These are phyloP conservation scores for Fusarium sp. DNA, from an alignment of 2,329 filamentous ascomycete genomes.

Conservation along the genomic window DNA sequence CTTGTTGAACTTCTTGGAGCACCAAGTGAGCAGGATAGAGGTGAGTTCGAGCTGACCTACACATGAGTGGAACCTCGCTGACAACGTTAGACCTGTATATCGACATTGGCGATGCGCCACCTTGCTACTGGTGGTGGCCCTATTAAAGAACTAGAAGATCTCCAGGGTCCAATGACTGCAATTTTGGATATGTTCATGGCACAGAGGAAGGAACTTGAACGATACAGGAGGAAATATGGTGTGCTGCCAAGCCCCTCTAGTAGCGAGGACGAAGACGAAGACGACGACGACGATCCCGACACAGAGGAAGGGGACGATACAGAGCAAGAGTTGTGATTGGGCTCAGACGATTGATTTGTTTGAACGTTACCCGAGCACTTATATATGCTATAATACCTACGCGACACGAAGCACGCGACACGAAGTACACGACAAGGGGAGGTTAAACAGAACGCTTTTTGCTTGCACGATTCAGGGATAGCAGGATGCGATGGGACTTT, in stretches of 20 bases:
- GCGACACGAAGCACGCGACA: constrained; percentile 30
- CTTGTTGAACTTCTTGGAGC: constrained; percentile 88
- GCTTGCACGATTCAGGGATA: neutral
- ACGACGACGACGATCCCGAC: constrained; percentile 25
- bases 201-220: constrained; percentile 70
- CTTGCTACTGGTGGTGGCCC: constrained; percentile 73
- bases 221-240: constrained; percentile 64
- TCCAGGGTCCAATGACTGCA: constrained; percentile 79
- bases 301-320: constrained; percentile 41
- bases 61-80: constrained; percentile 23
- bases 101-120: constrained; percentile 80
- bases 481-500: constrained; percentile 1
- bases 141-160: constrained; percentile 71
- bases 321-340: constrained; percentile 38
- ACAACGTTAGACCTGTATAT: constrained; percentile 74
- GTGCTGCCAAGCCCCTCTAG: constrained; percentile 46
- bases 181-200: constrained; percentile 69
- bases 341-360: neutral
- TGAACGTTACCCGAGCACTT: constrained; percentile 4
- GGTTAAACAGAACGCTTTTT: constrained; percentile 24
- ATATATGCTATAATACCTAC: constrained; percentile 34
- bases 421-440: constrained; percentile 15
- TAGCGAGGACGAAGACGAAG: constrained; percentile 36
- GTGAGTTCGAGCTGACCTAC: constrained; percentile 77
- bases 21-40: constrained; percentile 96